phyloP scores from a whole-genome alignment of 306 rosid genomes.

The Prunus campanulata region DNA sequence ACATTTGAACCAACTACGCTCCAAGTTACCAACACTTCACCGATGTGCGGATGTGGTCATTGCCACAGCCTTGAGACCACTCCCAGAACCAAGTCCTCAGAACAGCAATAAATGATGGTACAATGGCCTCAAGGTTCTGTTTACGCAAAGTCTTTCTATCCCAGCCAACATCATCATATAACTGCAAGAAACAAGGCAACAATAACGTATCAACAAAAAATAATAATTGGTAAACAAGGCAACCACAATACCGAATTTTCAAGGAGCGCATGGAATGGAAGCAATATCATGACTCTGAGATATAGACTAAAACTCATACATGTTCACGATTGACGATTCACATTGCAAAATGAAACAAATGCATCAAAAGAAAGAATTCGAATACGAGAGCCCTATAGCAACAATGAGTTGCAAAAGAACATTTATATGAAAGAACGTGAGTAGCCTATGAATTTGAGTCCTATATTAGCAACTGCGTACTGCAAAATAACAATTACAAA shows the following conservation, averaged over 20 bases:
- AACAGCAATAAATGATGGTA: conserved; percentile 81
- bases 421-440: no score
- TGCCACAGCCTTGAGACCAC: no score
- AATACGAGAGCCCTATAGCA: rapidly evolving
- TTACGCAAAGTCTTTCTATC: conserved; percentile 78
- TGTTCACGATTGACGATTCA: no score
- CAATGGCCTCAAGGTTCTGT: conserved; percentile 75
- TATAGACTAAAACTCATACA: not conserved
- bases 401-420: no score
- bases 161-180: conserved; percentile 73
- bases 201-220: not conserved
- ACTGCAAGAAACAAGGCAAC: conserved; percentile 44
- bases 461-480: no score
- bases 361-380: no score
- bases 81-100: conserved; percentile 38
- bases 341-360: no score
- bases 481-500: no score
- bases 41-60: no score
- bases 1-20: no score
- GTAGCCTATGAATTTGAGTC: no score
- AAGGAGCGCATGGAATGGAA: not conserved
- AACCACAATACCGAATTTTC: not conserved
- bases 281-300: not conserved
- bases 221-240: conserved; percentile 15
- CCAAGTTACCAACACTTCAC: no score